Percentiles rank a stretch among this genome's conserved stretches.
Conservation (phyloP, 352 stramenopile genomes). For the Blastocystis sp. region DNA sequence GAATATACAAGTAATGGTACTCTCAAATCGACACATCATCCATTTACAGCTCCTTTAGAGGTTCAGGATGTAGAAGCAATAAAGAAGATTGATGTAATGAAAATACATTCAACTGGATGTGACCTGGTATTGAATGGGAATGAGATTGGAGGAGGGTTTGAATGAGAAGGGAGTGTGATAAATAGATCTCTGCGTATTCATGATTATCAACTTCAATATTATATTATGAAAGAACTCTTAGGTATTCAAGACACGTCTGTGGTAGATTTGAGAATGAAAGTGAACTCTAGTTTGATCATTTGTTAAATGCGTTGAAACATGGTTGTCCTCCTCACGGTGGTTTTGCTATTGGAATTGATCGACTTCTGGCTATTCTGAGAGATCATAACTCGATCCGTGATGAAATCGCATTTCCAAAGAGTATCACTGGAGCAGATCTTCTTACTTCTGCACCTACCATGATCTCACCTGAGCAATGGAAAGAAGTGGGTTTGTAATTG, state of each 20-base stretch:
- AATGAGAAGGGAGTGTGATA: slow-evolving; percentile 68
- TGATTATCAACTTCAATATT: slow-evolving; percentile 67
- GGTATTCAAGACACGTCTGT: neutral
- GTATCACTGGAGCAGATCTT: slow-evolving; percentile 76
- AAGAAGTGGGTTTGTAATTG: slow-evolving; percentile 8
- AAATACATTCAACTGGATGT: slow-evolving; percentile 77
- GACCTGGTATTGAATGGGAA: slow-evolving; percentile 77
- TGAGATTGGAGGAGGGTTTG: slow-evolving; percentile 72
- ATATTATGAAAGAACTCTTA: neutral
- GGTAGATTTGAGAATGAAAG: neutral
- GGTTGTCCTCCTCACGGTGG: slow-evolving; percentile 74
- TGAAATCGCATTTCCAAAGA: slow-evolving; percentile 82
- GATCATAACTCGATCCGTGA: slow-evolving; percentile 73
- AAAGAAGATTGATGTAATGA: slow-evolving; percentile 71
- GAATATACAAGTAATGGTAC: slow-evolving; percentile 69
- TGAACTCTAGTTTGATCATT: slow-evolving; percentile 70
- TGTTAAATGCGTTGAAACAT: slow-evolving; percentile 74
- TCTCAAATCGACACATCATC: slow-evolving; percentile 75
- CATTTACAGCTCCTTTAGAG: slow-evolving; percentile 72
- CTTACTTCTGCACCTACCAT: slow-evolving; percentile 73
- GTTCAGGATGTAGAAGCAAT: slow-evolving; percentile 69
- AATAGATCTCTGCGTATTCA: slow-evolving; percentile 74
- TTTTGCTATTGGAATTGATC: slow-evolving; percentile 77
- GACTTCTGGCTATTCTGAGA: slow-evolving; percentile 75
- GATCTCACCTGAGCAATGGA: slow-evolving; percentile 33